These are phyloP conservation scores for Populus tremula DNA, from an alignment of 345 rosid genomes.

Conservation along the genomic window DNA sequence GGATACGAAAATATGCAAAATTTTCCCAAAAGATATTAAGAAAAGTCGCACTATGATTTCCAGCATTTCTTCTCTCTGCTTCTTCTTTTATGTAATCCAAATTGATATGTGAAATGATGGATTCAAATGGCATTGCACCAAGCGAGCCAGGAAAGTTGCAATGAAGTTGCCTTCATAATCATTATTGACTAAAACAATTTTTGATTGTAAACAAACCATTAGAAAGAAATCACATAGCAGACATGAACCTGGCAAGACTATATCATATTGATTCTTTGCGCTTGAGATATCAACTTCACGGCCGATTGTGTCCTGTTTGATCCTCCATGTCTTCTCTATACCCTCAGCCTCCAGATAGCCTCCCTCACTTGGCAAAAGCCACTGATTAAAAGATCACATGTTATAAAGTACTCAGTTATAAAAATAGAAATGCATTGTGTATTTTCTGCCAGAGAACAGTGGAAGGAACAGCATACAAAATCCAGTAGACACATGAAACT, in stretches of 20 bases:
- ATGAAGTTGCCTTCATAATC: background rate
- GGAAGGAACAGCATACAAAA: background rate
- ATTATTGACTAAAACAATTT: background rate
- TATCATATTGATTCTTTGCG: slow-evolving; percentile 70
- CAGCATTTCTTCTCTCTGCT: background rate
- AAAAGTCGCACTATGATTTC: background rate
- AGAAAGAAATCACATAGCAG: background rate
- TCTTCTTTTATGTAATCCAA: background rate
- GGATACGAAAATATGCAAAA: background rate
- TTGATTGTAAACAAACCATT: background rate
- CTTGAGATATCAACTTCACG: slow-evolving; percentile 59
- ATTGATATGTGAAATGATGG: background rate
- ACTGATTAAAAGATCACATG: slow-evolving; percentile 40
- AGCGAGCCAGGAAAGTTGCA: background rate
- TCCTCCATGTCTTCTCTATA: slow-evolving; percentile 75
- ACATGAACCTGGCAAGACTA: slow-evolving; percentile 74
- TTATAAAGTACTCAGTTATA: background rate
- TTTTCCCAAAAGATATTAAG: background rate
- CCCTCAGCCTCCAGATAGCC: slow-evolving; percentile 88
- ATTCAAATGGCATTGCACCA: background rate
- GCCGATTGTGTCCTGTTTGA: slow-evolving; percentile 64
- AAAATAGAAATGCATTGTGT: background rate
- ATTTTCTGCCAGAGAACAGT: background rate
- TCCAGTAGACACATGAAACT: background rate
- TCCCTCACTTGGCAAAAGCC: slow-evolving; percentile 82